These are phyloP conservation scores for Leccinum subgranulosum DNA, from an alignment of 768 basidiomycete genomes.

Conservation along the genomic window DNA sequence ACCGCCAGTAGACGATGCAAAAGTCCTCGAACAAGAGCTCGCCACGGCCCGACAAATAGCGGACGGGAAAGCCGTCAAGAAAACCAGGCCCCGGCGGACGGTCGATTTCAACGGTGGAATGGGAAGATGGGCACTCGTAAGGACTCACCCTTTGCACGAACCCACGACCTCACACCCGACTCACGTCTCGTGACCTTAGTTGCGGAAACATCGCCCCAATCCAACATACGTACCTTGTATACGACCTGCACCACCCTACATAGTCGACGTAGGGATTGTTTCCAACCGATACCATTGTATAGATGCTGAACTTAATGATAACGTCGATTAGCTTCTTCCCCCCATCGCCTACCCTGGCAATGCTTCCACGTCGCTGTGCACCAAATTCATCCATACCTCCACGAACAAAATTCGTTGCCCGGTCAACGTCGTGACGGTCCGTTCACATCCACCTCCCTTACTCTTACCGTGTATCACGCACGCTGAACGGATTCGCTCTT, in stretches of 20 bases:
- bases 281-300: slow-evolving; percentile 11
- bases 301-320: slow-evolving; percentile 25
- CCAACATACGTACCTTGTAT: slow-evolving; percentile 71
- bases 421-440: slow-evolving; percentile 89
- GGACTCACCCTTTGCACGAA: slow-evolving; percentile 23
- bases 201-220: slow-evolving; percentile 77
- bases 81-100: slow-evolving; percentile 88
- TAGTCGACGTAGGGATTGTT: slow-evolving; percentile 71
- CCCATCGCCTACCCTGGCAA: slow-evolving; percentile 91
- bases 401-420: slow-evolving; percentile 99
- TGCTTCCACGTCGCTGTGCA: slow-evolving; percentile 89
- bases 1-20: slow-evolving; percentile 74
- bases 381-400: slow-evolving; percentile 96
- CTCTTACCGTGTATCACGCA: neutral
- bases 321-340: slow-evolving; percentile 71
- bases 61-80: slow-evolving; percentile 84
- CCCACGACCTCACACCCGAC: neutral
- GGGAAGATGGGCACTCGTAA: slow-evolving; percentile 81
- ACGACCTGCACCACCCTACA: slow-evolving; percentile 82
- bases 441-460: slow-evolving; percentile 30
- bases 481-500: neutral
- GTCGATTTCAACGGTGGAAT: slow-evolving; percentile 93
- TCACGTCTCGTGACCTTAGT: slow-evolving; percentile 35
- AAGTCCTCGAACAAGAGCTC: slow-evolving; percentile 74
- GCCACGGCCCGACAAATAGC: slow-evolving; percentile 67